phyloP scores from a whole-genome alignment of 2,329 filamentous ascomycete genomes.

The Rhexocercosporidium sp. region DNA sequence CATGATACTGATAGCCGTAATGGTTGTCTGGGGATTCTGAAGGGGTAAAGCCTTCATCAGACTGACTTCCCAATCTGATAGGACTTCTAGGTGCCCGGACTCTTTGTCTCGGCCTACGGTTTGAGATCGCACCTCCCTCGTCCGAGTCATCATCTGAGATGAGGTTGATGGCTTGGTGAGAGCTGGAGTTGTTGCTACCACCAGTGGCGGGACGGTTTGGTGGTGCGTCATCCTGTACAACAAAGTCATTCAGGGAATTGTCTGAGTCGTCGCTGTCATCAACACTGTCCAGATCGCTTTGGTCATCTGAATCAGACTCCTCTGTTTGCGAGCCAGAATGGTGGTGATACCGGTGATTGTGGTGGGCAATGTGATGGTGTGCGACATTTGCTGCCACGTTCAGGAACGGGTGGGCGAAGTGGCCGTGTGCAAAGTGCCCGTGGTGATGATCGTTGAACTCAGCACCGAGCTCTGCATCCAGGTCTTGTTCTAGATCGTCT shows the following conservation, averaged over 20 bases:
- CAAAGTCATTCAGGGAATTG: slow-evolving; percentile 39
- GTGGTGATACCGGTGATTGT: slow-evolving; percentile 19
- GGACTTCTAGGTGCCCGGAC: background rate
- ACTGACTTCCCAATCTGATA: background rate
- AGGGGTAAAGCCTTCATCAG: background rate
- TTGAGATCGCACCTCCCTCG: slow-evolving; percentile 39
- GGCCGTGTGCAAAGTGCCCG: background rate
- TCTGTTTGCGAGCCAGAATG: slow-evolving; percentile 13
- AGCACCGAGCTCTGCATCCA: slow-evolving; percentile 21
- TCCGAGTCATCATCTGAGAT: slow-evolving; percentile 42
- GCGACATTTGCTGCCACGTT: slow-evolving; percentile 2
- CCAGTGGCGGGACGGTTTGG: slow-evolving; percentile 12
- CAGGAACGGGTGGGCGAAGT: slow-evolving; percentile 9
- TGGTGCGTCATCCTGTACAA: slow-evolving; percentile 37
- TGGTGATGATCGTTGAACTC: slow-evolving; percentile 3
- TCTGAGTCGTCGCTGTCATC: slow-evolving; percentile 30
- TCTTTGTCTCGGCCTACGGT: slow-evolving; percentile 31
- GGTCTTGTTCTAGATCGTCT: slow-evolving; percentile 25
- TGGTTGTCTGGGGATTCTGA: slow-evolving; percentile 10
- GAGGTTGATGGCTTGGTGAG: slow-evolving; percentile 20
- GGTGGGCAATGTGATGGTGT: background rate
- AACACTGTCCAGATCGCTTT: slow-evolving; percentile 29
- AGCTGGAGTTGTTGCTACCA: background rate
- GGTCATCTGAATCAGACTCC: slow-evolving; percentile 21
- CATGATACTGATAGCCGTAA: slow-evolving; percentile 9